Evolutionary conservation across 345 rosid species (phyloP).

Genomic region (Lagerstroemia speciosa): DNA sequence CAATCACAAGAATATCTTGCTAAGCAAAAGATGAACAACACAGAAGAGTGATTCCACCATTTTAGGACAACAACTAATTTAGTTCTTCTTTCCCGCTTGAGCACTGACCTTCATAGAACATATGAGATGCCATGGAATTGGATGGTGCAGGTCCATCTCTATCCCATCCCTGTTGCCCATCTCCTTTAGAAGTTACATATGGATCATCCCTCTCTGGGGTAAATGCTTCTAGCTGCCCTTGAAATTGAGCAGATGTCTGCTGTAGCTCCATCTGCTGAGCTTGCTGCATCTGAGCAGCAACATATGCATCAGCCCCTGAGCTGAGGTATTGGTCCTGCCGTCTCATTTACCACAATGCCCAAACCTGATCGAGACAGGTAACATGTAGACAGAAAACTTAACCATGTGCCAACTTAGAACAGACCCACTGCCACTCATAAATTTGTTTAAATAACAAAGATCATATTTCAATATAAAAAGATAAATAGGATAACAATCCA

Average conservation of each 20-base stretch:
- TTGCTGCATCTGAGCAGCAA: slow-evolving; percentile 53
- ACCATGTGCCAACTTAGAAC: background rate
- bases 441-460: background rate
- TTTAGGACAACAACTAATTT: background rate
- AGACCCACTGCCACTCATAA: background rate
- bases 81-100: background rate
- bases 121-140: slow-evolving; percentile 37
- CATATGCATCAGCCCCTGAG: slow-evolving; percentile 46
- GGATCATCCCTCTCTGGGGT: slow-evolving; percentile 82
- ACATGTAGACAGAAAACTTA: background rate
- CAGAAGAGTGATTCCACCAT: background rate
- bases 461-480: background rate
- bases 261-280: slow-evolving; percentile 38
- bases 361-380: background rate
- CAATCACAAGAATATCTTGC: slow-evolving; percentile 9
- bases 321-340: slow-evolving; percentile 55
- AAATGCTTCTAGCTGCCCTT: slow-evolving; percentile 80
- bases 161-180: slow-evolving; percentile 71
- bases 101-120: slow-evolving; percentile 51
- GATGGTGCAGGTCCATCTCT: slow-evolving; percentile 57
- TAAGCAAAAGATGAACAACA: slow-evolving; percentile 2
- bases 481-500: background rate
- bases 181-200: slow-evolving; percentile 33
- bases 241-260: slow-evolving; percentile 37
- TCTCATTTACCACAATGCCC: slow-evolving; percentile 33